Evolutionary conservation across 768 basidiomycete species (phyloP), one percentile per base, ranked within the genome.

Genomic region (Flagelloscypha sp.): DNA sequence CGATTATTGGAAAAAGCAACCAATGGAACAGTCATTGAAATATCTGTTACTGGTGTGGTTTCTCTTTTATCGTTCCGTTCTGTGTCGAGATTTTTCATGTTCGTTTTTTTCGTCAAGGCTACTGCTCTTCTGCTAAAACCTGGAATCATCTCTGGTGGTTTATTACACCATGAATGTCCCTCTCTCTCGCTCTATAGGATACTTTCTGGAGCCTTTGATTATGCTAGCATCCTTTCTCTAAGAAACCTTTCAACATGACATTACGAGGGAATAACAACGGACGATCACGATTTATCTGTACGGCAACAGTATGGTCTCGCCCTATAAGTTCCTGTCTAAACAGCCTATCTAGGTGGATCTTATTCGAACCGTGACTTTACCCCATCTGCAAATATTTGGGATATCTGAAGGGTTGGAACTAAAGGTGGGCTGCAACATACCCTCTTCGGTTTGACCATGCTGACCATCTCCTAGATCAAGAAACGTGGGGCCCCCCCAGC

Each of bases 11-110:
- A 97, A 54, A 89, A 87, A 48, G 65, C 86, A 3, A 93, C 90
- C 3, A 97, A 98, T 68, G 95, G 94, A 2, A 87, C 87, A 5
- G 62, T 87, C 19, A 84, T 98, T 41, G 95, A 98, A 56, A 98
- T 99, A 34, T 94, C 90, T 2, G 82, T 93, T 6, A 98, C 95
- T 15, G 94, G 92, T 84, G 44, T 36, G 74, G 45, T 7, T 6
- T 24, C 3, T 33, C 31, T 30, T n/a, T 21, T 35, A 8, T 21
- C 11, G 36, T n/a, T n/a, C n/a, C n/a, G n/a, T n/a, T n/a, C n/a
- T n/a, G n/a, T n/a, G n/a, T n/a, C n/a, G n/a, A n/a, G n/a, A n/a
- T 34, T 7, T 27, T 35, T 6, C 16, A 28, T 3, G n/a, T n/a
- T n/a, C n/a, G n/a, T n/a, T n/a, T n/a, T n/a, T n/a, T n/a, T n/a